Percentiles rank a stretch among this genome's conserved stretches.
phyloP scores from a whole-genome alignment of 352 stramenopile genomes.

The Pythium myriotylum region DNA sequence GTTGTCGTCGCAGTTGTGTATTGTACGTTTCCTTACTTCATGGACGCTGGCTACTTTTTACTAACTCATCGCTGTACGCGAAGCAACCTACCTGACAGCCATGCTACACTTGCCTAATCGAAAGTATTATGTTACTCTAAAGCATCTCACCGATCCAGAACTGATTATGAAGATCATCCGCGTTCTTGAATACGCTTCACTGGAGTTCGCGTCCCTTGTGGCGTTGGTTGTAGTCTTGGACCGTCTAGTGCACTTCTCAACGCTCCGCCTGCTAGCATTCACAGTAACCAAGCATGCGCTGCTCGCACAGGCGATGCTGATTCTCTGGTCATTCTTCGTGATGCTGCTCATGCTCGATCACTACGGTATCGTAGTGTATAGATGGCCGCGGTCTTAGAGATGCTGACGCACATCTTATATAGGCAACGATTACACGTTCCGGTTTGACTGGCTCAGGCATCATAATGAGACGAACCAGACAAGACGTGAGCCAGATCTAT shows the following conservation, averaged over 20 bases:
- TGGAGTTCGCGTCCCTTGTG: conserved; percentile 35
- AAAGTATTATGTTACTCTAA: conserved; percentile 25
- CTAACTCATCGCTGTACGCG: not conserved
- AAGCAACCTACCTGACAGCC: conserved; percentile 21
- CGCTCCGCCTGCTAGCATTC: conserved; percentile 33
- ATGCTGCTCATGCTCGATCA: conserved; percentile 20
- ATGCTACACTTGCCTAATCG: conserved; percentile 25
- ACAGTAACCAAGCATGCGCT: conserved; percentile 32
- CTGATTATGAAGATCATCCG: not conserved
- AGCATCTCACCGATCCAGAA: not conserved
- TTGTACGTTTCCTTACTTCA: too few relatives aligned
- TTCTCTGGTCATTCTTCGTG: conserved; percentile 26
- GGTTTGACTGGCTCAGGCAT: conserved; percentile 11
- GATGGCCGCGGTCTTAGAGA: too few relatives aligned
- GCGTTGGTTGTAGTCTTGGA: conserved; percentile 24
- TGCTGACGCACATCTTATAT: not conserved
- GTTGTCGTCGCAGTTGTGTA: conserved; percentile 6
- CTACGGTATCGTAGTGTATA: too few relatives aligned
- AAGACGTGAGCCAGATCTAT: too few relatives aligned
- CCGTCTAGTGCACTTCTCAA: conserved; percentile 16
- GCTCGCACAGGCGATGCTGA: conserved; percentile 22
- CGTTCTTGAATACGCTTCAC: conserved; percentile 26
- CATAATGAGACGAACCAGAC: not conserved
- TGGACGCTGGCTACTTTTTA: too few relatives aligned
- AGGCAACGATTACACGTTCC: conserved; percentile 17